Evolutionary conservation across 2,329 filamentous ascomycete species (phyloP).

Genomic region (Penicillium sp.): DNA sequence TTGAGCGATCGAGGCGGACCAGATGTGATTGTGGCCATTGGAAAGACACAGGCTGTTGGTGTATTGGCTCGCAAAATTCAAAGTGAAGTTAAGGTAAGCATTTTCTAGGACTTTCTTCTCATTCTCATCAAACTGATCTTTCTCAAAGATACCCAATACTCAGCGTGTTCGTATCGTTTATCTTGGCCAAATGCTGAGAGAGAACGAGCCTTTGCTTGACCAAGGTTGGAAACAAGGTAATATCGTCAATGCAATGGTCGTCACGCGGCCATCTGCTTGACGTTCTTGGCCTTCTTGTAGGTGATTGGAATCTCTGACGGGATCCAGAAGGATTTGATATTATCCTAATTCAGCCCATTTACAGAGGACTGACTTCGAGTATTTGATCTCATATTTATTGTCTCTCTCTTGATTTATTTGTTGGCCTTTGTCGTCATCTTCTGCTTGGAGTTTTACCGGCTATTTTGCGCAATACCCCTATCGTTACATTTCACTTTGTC

Average conservation of each 20-base stretch:
- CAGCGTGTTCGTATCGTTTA: conserved; percentile 70
- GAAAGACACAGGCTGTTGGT: conserved; percentile 61
- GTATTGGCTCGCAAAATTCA: conserved; percentile 60
- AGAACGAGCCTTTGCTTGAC: conserved; percentile 58
- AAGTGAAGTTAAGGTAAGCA: conserved; percentile 60
- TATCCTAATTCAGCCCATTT: neutral
- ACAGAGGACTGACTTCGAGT: neutral
- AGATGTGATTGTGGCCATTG: conserved; percentile 59
- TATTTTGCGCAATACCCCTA: conserved; percentile 15
- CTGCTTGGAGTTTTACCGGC: conserved; percentile 6
- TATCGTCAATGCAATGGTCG: conserved; percentile 73
- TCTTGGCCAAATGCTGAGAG: conserved; percentile 73
- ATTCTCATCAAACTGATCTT: conserved; percentile 11
- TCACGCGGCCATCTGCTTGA: conserved; percentile 20
- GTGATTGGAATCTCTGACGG: neutral
- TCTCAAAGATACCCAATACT: conserved; percentile 51
- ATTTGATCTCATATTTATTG: neutral
- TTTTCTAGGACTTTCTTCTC: neutral
- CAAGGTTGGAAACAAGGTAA: conserved; percentile 75
- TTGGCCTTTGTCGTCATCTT: neutral
- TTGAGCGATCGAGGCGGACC: conserved; percentile 61
- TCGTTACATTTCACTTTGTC: conserved; percentile 4
- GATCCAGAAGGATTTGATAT: neutral
- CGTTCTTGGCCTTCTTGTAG: neutral
- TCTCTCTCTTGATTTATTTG: neutral